Conservation (phyloP, 306 rosid species). For the Cucurbita ficifolia region DNA sequence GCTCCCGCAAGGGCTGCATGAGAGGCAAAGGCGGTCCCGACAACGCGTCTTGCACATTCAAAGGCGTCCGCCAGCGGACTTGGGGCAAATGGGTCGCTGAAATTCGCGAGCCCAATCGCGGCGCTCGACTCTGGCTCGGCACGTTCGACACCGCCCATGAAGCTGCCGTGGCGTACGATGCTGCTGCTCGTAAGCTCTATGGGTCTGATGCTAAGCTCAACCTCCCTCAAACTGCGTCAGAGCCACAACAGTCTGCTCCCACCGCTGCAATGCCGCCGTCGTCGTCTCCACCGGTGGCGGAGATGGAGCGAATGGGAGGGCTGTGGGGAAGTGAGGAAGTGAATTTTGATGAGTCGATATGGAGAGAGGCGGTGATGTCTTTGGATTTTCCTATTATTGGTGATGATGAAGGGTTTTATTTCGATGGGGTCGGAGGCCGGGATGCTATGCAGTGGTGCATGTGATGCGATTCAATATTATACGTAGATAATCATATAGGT, state of each 20-base stretch:
- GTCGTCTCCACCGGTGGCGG: neutral
- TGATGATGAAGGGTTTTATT: slow-evolving; percentile 13
- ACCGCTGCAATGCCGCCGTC: neutral
- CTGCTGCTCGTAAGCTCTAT: slow-evolving; percentile 64
- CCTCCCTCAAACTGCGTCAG: slow-evolving; percentile 17
- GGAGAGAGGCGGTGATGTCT: slow-evolving; percentile 64
- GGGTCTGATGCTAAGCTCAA: slow-evolving; percentile 78
- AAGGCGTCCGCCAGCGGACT: slow-evolving; percentile 82
- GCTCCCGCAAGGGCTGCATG: slow-evolving; percentile 87
- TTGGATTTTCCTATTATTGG: slow-evolving; percentile 36
- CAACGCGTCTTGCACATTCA: slow-evolving; percentile 66
- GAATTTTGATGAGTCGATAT: slow-evolving; percentile 38
- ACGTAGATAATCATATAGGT: neutral
- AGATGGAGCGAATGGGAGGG: neutral
- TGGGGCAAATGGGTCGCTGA: slow-evolving; percentile 99
- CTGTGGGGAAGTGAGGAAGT: slow-evolving; percentile 26
- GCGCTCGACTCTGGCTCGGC: slow-evolving; percentile 88
- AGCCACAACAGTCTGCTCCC: neutral
- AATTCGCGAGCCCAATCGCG: slow-evolving; percentile 83
- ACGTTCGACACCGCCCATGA: slow-evolving; percentile 65
- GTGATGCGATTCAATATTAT: slow-evolving; percentile 1
- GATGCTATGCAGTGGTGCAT: slow-evolving; percentile 50
- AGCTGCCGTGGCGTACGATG: slow-evolving; percentile 74
- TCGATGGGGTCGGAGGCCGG: slow-evolving; percentile 23
- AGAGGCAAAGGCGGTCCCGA: slow-evolving; percentile 90